These are phyloP conservation scores for Didymella pomorum DNA, from an alignment of 2,329 filamentous ascomycete genomes.

Conservation along the genomic window DNA sequence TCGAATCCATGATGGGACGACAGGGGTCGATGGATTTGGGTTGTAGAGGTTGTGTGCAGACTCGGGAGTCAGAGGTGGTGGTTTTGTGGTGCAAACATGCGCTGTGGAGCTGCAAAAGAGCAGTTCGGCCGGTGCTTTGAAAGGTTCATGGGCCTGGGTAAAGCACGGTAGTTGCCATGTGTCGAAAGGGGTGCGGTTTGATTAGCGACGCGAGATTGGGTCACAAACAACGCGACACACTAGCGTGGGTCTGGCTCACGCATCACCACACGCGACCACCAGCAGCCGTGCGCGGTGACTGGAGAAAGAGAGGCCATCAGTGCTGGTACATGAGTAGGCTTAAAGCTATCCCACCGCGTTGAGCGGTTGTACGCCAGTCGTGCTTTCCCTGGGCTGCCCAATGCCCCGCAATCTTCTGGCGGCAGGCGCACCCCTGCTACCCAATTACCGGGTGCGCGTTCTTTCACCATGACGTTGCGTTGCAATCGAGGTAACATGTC, in stretches of 20 bases:
- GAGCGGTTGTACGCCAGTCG: constrained; percentile 1
- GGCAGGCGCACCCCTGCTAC: constrained; percentile 7
- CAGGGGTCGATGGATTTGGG: constrained; percentile 21
- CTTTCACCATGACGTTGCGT: constrained; percentile 28
- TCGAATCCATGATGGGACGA: constrained; percentile 39
- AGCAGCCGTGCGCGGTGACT: background rate
- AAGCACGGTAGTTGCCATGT: constrained; percentile 39
- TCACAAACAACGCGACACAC: constrained; percentile 37
- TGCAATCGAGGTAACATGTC: background rate
- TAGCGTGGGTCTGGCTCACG: constrained; percentile 29
- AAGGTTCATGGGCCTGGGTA: constrained; percentile 31
- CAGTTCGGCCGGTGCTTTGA: constrained; percentile 20
- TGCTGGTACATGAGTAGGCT: background rate
- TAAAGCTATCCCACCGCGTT: background rate
- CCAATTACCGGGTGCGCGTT: constrained; percentile 13
- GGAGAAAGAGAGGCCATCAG: background rate
- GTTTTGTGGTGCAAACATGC: constrained; percentile 13
- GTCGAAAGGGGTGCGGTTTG: constrained; percentile 35
- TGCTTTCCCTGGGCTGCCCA: constrained; percentile 9
- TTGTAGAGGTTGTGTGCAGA: constrained; percentile 22
- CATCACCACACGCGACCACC: constrained; percentile 18
- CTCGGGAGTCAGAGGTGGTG: constrained; percentile 16
- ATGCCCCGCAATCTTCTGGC: constrained; percentile 10
- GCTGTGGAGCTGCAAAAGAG: constrained; percentile 18
- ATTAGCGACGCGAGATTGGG: constrained; percentile 36